Conservation (phyloP, 805 yeast genomes). For the Ogataea kodamae region DNA sequence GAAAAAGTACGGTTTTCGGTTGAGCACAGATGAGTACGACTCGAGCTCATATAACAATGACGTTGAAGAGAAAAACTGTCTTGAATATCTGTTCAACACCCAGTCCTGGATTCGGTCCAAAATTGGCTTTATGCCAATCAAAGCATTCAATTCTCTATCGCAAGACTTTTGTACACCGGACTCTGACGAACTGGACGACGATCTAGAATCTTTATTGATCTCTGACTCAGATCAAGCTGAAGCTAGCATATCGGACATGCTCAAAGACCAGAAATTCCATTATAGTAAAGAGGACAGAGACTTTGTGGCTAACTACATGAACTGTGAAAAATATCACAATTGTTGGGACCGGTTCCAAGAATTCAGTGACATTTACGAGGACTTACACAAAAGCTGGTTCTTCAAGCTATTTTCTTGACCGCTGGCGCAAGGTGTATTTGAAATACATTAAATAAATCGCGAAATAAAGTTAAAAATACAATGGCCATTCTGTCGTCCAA, state of each 20-base stretch:
- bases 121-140: conserved; percentile 38
- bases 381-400: conserved; percentile 34
- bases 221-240: conserved; percentile 12
- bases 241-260: conserved; percentile 14
- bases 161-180: conserved; percentile 36
- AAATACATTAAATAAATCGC: conserved; percentile 4
- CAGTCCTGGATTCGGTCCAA: conserved; percentile 41
- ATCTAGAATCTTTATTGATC: conserved; percentile 21
- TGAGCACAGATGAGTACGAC: conserved; percentile 28
- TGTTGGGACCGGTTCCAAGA: conserved; percentile 42
- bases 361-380: conserved; percentile 31
- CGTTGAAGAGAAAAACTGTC: conserved; percentile 37
- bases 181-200: conserved; percentile 27
- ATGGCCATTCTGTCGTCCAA: conserved; percentile 32
- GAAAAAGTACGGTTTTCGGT: conserved; percentile 28
- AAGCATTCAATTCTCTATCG: conserved; percentile 36
- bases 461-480: conserved; percentile 1
- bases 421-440: conserved; percentile 5
- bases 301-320: conserved; percentile 38
- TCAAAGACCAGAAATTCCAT: conserved; percentile 29
- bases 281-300: conserved; percentile 37
- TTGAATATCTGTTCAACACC: conserved; percentile 36
- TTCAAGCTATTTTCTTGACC: conserved; percentile 19
- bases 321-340: conserved; percentile 36
- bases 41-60: conserved; percentile 37